phyloP scores from a whole-genome alignment of 768 basidiomycete genomes.

The Pleurotus sapidus region DNA sequence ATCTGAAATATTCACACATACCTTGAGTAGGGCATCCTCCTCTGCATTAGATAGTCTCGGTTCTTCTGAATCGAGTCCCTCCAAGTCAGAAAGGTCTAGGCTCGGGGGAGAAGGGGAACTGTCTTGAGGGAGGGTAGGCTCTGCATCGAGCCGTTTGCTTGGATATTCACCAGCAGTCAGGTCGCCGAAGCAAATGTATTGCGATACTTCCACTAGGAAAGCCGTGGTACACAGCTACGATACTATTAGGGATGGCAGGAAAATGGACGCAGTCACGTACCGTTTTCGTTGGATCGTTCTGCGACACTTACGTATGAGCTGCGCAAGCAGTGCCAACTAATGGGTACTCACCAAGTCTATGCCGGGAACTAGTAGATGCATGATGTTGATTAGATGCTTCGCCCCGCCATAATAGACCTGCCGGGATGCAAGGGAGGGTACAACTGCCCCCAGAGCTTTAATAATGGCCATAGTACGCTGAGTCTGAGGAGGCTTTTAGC shows the following conservation, averaged over 20 bases:
- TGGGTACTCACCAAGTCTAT: conserved; percentile 71
- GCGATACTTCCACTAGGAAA: conserved; percentile 72
- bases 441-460: conserved; percentile 79
- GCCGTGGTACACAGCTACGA: conserved; percentile 67
- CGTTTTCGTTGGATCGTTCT: conserved; percentile 82
- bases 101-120: conserved; percentile 29
- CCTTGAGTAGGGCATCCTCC: conserved; percentile 68
- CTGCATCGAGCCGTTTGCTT: conserved; percentile 26
- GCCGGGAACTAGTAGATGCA: conserved; percentile 80
- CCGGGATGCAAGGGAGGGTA: conserved; percentile 77
- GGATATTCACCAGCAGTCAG: conserved; percentile 39
- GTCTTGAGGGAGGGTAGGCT: conserved; percentile 27
- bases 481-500: conserved; percentile 43
- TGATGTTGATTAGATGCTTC: conserved; percentile 74
- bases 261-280: conserved; percentile 26
- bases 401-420: conserved; percentile 79
- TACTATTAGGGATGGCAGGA: not conserved
- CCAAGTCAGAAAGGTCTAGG: conserved; percentile 34
- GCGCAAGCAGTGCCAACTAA: not conserved
- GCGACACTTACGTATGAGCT: not conserved
- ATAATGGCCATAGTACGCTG: conserved; percentile 84
- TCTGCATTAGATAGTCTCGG: conserved; percentile 50
- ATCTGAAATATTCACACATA: conserved; percentile 10
- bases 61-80: conserved; percentile 33
- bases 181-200: conserved; percentile 73